Evolutionary conservation across 495 filamentous ascomycete genomes (phyloP).

Genomic region (Talaromyces wortmannii): DNA sequence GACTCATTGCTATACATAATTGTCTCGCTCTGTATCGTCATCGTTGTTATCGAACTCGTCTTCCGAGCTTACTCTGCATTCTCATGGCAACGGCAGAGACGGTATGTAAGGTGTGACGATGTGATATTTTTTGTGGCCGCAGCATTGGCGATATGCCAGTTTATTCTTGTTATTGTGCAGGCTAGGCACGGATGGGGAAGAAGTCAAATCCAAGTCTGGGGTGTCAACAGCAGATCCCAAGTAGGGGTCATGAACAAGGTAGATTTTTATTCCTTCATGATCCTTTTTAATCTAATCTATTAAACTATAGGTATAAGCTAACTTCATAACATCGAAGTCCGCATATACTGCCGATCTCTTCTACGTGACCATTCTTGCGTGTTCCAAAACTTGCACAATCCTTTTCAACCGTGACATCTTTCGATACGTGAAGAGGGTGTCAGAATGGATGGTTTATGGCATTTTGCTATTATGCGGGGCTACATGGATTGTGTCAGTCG

Average conservation of each 20-base stretch:
- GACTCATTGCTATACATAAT: background rate
- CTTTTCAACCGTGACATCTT: constrained; percentile 11
- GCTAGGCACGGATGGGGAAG: background rate
- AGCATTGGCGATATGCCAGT: background rate
- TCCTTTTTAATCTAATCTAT: too few relatives aligned
- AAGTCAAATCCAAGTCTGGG: background rate
- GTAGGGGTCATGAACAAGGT: background rate
- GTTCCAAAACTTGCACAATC: constrained; percentile 10
- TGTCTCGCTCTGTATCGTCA: background rate
- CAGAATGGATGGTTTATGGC: constrained; percentile 9
- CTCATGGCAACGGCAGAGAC: background rate
- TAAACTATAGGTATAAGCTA: background rate
- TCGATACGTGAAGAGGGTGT: constrained; percentile 4
- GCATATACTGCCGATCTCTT: constrained; percentile 15
- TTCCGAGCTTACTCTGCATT: background rate
- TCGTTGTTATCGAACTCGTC: background rate
- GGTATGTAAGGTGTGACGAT: background rate
- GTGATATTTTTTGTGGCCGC: background rate
- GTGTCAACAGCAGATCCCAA: background rate
- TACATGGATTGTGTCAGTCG: constrained; percentile 8
- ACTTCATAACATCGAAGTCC: constrained; percentile 1
- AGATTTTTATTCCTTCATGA: background rate
- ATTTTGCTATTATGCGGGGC: constrained; percentile 6
- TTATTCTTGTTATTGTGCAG: background rate
- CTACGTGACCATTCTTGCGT: constrained; percentile 9